Evolutionary conservation across 805 yeast species (phyloP).

Genomic region (Sungouiella thailandica): DNA sequence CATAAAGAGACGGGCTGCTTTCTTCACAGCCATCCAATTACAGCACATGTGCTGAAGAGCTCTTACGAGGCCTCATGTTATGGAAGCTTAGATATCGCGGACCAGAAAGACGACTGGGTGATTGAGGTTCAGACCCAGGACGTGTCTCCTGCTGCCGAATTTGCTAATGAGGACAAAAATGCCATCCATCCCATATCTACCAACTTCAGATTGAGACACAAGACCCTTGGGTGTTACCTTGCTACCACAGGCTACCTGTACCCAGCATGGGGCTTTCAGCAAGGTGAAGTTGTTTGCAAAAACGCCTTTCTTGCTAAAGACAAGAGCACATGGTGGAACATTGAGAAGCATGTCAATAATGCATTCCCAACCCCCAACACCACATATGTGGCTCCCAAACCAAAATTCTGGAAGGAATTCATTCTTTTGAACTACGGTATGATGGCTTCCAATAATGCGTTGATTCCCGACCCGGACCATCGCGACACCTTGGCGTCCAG

Average conservation of each 20-base stretch:
- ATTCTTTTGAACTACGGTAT: slow-evolving; percentile 72
- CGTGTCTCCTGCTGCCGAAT: slow-evolving; percentile 34
- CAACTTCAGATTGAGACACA: slow-evolving; percentile 62
- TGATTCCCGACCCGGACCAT: slow-evolving; percentile 74
- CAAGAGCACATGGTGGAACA: slow-evolving; percentile 75
- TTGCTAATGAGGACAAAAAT: slow-evolving; percentile 41
- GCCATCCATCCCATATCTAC: slow-evolving; percentile 73
- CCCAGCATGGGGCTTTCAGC: slow-evolving; percentile 84
- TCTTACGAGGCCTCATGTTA: slow-evolving; percentile 86
- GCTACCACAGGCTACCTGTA: slow-evolving; percentile 65
- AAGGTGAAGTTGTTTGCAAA: slow-evolving; percentile 74
- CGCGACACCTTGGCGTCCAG: slow-evolving; percentile 64
- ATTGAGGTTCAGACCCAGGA: slow-evolving; percentile 73
- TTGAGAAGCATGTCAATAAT: slow-evolving; percentile 62
- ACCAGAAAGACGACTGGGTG: slow-evolving; percentile 84
- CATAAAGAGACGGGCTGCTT: slow-evolving; percentile 71
- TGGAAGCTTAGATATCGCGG: slow-evolving; percentile 69
- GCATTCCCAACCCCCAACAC: slow-evolving; percentile 31
- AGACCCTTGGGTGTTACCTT: slow-evolving; percentile 64
- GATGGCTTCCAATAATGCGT: slow-evolving; percentile 84
- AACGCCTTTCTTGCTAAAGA: slow-evolving; percentile 47
- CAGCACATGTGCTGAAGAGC: slow-evolving; percentile 65
- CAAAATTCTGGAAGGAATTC: slow-evolving; percentile 73
- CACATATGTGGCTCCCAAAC: slow-evolving; percentile 43
- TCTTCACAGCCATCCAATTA: slow-evolving; percentile 75